A percentile compares a stretch with the other conserved stretches of the same genome.
Conservation (phyloP, 2,329 filamentous ascomycete species). For the Ilyonectria sp. region DNA sequence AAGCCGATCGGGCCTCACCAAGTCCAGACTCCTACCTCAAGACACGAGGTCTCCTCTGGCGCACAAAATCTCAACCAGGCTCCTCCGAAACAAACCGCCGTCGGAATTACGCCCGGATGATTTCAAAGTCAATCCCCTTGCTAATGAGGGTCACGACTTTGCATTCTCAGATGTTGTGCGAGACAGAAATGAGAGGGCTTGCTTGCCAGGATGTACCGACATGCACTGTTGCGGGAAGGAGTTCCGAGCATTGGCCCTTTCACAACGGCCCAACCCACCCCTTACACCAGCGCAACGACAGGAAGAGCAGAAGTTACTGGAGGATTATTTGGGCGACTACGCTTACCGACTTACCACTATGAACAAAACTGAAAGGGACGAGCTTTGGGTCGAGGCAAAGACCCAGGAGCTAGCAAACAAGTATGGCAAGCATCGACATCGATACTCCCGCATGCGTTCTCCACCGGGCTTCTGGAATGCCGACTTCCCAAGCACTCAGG, state of each 20-base stretch:
- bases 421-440: slow-evolving; percentile 83
- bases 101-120: slow-evolving; percentile 75
- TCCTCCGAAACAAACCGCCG: slow-evolving; percentile 71
- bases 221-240: slow-evolving; percentile 82
- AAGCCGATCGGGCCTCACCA: slow-evolving; percentile 17
- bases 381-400: slow-evolving; percentile 82
- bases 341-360: slow-evolving; percentile 73
- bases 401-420: slow-evolving; percentile 80
- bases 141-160: slow-evolving; percentile 79
- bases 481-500: slow-evolving; percentile 92
- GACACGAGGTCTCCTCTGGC: slow-evolving; percentile 34
- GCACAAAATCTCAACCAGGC: slow-evolving; percentile 47
- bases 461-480: slow-evolving; percentile 93
- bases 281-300: slow-evolving; percentile 53
- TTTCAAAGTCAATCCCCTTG: slow-evolving; percentile 85
- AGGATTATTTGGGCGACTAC: slow-evolving; percentile 71
- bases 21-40: slow-evolving; percentile 30
- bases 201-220: slow-evolving; percentile 81
- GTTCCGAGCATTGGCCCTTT: slow-evolving; percentile 76
- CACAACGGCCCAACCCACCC: slow-evolving; percentile 60
- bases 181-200: slow-evolving; percentile 77
- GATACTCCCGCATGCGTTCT: slow-evolving; percentile 78
- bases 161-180: slow-evolving; percentile 84
- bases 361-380: slow-evolving; percentile 72
- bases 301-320: slow-evolving; percentile 66